Base-by-base conservation (phyloP, 2,329 filamentous ascomycete genomes). In the Neocucurbitaria cava region DNA sequence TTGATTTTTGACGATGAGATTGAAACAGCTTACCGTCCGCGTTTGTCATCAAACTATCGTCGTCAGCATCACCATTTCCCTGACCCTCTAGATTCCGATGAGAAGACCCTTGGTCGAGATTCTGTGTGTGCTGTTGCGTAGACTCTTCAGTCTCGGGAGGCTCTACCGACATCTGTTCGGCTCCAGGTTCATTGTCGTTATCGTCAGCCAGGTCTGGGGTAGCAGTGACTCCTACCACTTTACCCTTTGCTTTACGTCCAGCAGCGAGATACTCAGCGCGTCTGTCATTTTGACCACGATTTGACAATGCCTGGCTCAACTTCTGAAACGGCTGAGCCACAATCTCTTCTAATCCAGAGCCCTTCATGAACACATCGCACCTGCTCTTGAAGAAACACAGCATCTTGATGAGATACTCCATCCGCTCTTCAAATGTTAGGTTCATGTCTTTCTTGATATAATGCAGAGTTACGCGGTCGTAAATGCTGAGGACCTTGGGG, bases 331-430 rank as follows among this genome's bases (percentile, higher is more conserved):
- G 45, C 8, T 28, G 24, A 20, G 45, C 45, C n/a, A 39, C 45
- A 15, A 28, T 28, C 17, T 47, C 45, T 17, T 47, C 45, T 23
- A 39, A 8, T 5, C n/a, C n/a, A 6, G 20, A 17, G 33, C 31
- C 31, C 45, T 47, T 47, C 45, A 47, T 39, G 31, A 47, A 8
- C 5, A 23, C 35, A 18, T 47, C 45, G 21, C 45, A 47, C 35
- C n/a, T 38, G 15, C 23, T 38, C 45, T 47, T 47, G 45, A 38
- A 39, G 45, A 47, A 47, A 33, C 33, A 39, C 13, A 47, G 35
- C 3, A 47, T 36, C 45, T 39, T 47, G 23, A 40, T 30, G 7
- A 47, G 23, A 21, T 11, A 20, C n/a, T 28, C 5, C 33, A 47
- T 47, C 23, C 45, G 45, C 33, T 47, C 45, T n/a, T 47, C 35